A percentile compares a stretch with the other conserved stretches of the same genome.
These are phyloP conservation scores for Halophytophthora polymorphica DNA, from an alignment of 352 stramenopile genomes.

Conservation along the genomic window DNA sequence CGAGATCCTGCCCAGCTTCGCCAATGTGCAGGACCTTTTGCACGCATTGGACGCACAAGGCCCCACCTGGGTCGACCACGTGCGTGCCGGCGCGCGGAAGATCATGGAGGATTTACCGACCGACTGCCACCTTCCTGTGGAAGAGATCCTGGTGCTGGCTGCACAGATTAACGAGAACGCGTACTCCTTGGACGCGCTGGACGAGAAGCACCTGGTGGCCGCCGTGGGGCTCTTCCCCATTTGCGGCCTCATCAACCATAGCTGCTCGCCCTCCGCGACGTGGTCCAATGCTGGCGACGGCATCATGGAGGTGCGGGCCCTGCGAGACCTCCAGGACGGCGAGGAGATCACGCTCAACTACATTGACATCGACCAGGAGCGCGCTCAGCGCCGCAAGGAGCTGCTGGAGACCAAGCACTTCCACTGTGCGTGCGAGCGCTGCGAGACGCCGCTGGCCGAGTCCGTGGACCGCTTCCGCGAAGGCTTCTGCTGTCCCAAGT, in stretches of 20 bases:
- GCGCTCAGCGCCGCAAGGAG: slow-evolving; percentile 27
- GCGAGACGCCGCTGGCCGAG: slow-evolving; percentile 21
- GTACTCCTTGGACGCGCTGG: slow-evolving; percentile 40
- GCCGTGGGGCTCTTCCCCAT: slow-evolving; percentile 44
- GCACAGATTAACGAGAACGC: slow-evolving; percentile 55
- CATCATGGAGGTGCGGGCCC: slow-evolving; percentile 30
- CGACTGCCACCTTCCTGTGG: slow-evolving; percentile 34
- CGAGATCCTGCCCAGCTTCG: slow-evolving; percentile 21
- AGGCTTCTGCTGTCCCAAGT: slow-evolving; percentile 31
- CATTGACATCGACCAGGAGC: slow-evolving; percentile 44
- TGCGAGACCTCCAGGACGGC: slow-evolving; percentile 33
- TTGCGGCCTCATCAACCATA: slow-evolving; percentile 48
- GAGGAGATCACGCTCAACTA: slow-evolving; percentile 52
- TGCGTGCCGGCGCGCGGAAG: slow-evolving; percentile 24
- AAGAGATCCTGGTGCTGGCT: slow-evolving; percentile 41
- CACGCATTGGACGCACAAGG: slow-evolving; percentile 32
- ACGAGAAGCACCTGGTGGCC: slow-evolving; percentile 32
- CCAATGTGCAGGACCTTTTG: slow-evolving; percentile 34
- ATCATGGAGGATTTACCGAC: slow-evolving; percentile 34
- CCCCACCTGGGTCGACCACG: slow-evolving; percentile 27
- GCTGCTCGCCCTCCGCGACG: slow-evolving; percentile 42
- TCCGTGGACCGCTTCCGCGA: slow-evolving; percentile 39
- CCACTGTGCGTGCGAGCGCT: slow-evolving; percentile 42
- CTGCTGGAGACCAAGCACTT: slow-evolving; percentile 49
- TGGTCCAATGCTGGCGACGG: slow-evolving; percentile 45